phyloP scores from a whole-genome alignment of 1,284 basidiomycete genomes.

The Fomitopsis betulina region DNA sequence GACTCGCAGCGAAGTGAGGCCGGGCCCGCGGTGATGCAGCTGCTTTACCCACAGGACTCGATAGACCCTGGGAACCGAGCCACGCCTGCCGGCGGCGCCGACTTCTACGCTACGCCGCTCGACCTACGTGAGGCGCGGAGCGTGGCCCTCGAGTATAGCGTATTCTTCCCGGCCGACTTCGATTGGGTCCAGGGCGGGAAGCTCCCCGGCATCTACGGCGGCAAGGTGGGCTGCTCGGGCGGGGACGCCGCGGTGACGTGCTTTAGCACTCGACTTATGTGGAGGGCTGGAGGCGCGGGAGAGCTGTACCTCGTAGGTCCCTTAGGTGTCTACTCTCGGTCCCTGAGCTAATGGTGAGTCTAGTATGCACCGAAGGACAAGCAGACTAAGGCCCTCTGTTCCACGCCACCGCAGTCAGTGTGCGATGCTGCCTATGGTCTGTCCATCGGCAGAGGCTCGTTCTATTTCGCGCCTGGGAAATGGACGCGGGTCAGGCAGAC shows the following conservation, averaged over 20 bases:
- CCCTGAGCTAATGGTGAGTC: neutral
- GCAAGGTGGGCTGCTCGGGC: constrained; percentile 61
- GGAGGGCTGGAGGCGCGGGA: constrained; percentile 55
- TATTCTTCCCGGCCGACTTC: constrained; percentile 62
- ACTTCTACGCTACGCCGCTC: constrained; percentile 66
- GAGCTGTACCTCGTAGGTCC: constrained; percentile 69
- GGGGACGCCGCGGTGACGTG: constrained; percentile 59
- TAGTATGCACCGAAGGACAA: constrained; percentile 58
- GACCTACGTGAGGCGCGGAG: constrained; percentile 42
- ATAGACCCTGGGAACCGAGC: constrained; percentile 48
- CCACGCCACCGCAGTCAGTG: constrained; percentile 47
- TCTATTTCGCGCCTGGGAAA: constrained; percentile 53
- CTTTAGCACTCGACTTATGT: constrained; percentile 76
- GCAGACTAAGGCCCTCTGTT: constrained; percentile 55
- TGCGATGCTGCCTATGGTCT: constrained; percentile 66
- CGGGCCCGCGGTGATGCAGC: constrained; percentile 37
- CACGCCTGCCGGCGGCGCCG: constrained; percentile 56
- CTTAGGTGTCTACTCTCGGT: neutral
- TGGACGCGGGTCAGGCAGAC: constrained; percentile 70
- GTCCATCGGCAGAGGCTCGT: constrained; percentile 72
- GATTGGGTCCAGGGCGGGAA: constrained; percentile 70
- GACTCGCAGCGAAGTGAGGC: constrained; percentile 6
- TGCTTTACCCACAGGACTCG: constrained; percentile 61
- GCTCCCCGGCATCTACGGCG: constrained; percentile 70
- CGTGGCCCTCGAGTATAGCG: constrained; percentile 55